Evolutionary conservation across 768 basidiomycete genomes (phyloP).

Genomic region (Pholiota conissans): DNA sequence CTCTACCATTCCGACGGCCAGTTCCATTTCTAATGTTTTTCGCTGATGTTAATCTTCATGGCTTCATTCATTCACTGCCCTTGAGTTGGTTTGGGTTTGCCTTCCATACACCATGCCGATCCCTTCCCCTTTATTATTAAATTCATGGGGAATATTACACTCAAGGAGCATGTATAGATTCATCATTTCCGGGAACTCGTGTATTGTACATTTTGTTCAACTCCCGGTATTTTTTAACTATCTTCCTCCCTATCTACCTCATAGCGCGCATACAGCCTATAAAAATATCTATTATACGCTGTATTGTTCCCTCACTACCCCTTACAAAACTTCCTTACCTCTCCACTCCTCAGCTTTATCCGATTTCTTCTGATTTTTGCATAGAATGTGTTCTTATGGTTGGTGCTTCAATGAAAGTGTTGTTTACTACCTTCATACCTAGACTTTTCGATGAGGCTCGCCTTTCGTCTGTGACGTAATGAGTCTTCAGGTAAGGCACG

Average conservation of each 20-base stretch:
- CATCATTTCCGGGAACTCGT: conserved; percentile 5
- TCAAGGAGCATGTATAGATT: conserved; percentile 13
- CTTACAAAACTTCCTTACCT: neutral
- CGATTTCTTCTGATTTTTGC: neutral
- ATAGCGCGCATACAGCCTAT: neutral
- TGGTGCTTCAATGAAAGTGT: neutral
- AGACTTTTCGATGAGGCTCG: too few relatives aligned
- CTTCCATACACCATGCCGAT: neutral
- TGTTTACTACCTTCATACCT: neutral
- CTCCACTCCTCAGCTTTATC: neutral
- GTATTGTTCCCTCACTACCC: neutral
- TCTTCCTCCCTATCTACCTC: neutral
- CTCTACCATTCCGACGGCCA: conserved; percentile 18
- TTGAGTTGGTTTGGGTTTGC: neutral
- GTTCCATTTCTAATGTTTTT: conserved; percentile 13
- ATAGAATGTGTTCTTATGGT: neutral
- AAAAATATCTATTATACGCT: neutral
- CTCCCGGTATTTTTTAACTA: neutral
- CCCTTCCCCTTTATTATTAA: conserved; percentile 7
- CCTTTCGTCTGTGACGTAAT: neutral
- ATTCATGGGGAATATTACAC: conserved; percentile 6
- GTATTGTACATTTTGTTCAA: conserved; percentile 4
- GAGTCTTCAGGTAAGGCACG: neutral
- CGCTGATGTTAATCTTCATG: conserved; percentile 14
- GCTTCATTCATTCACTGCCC: neutral